Evolutionary conservation across 306 rosid species (phyloP).

Genomic region (Ormosia emarginata): DNA sequence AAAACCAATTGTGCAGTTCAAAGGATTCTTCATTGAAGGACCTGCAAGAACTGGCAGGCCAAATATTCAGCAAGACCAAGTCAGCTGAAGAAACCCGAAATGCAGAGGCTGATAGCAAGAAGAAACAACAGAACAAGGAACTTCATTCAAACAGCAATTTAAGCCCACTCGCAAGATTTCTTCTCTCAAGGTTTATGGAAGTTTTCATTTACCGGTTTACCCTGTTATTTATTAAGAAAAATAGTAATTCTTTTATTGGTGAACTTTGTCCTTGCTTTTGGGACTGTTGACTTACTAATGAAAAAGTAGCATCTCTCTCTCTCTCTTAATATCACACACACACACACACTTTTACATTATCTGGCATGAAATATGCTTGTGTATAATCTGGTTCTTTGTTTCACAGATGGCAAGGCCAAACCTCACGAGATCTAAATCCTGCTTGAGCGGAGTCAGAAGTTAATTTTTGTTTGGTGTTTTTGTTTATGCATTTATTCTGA

Average conservation of each 20-base stretch:
- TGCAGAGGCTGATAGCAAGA: slow-evolving; percentile 51
- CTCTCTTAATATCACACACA: neutral
- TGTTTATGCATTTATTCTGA: slow-evolving; percentile 36
- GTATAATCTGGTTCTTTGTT: slow-evolving; percentile 28
- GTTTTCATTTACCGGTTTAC: slow-evolving; percentile 2
- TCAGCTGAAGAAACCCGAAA: slow-evolving; percentile 22
- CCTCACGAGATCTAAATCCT: slow-evolving; percentile 54
- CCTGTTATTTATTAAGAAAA: neutral
- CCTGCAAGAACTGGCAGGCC: slow-evolving; percentile 66
- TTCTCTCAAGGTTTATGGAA: slow-evolving; percentile 81
- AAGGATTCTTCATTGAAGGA: slow-evolving; percentile 76
- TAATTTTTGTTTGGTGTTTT: slow-evolving; percentile 25
- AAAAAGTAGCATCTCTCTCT: neutral
- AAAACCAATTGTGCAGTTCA: slow-evolving; percentile 48
- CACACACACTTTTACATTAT: neutral
- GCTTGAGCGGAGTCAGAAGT: slow-evolving; percentile 31
- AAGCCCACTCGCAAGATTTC: slow-evolving; percentile 94
- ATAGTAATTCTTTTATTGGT: neutral
- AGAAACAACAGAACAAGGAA: slow-evolving; percentile 67
- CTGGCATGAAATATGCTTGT: slow-evolving; percentile 1
- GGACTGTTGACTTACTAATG: neutral
- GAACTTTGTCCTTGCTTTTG: neutral
- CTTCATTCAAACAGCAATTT: slow-evolving; percentile 62
- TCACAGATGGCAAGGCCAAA: slow-evolving; percentile 97
- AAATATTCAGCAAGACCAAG: slow-evolving; percentile 50